Conservation (phyloP, 768 basidiomycete genomes). For the Kwoniella dejecticola region DNA sequence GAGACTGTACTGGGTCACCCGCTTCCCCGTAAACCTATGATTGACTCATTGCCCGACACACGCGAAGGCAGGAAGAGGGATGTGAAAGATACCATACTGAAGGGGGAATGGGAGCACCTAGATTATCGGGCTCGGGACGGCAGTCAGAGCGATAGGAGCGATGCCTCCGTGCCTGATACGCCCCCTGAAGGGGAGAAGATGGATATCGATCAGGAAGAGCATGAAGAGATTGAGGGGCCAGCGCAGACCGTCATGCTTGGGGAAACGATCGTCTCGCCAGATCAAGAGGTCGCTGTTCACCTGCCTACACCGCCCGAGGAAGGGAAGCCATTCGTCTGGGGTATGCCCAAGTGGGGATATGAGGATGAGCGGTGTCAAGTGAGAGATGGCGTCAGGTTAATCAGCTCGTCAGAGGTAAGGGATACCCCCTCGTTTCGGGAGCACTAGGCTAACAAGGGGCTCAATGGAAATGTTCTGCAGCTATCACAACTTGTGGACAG, state of each 20-base stretch:
- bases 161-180: neutral
- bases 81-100: slow-evolving; percentile 38
- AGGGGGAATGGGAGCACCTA: slow-evolving; percentile 29
- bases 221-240: neutral
- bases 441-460: neutral
- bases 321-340: slow-evolving; percentile 38
- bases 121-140: neutral
- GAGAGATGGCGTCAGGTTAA: slow-evolving; percentile 41
- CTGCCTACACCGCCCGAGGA: slow-evolving; percentile 25
- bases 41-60: neutral
- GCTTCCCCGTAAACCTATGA: neutral
- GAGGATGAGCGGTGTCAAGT: slow-evolving; percentile 44
- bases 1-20: slow-evolving; percentile 36
- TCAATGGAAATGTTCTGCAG: slow-evolving; percentile 12
- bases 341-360: slow-evolving; percentile 50
- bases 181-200: slow-evolving; percentile 24
- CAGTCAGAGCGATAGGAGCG: neutral
- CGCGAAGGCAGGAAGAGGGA: slow-evolving; percentile 34
- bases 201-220: slow-evolving; percentile 32
- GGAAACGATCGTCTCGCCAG: slow-evolving; percentile 5
- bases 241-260: slow-evolving; percentile 13
- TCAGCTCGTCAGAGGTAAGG: slow-evolving; percentile 46
- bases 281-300: slow-evolving; percentile 20
- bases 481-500: slow-evolving; percentile 41
- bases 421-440: neutral